Evolutionary conservation across 495 filamentous ascomycete genomes (phyloP).

Genomic region (Collariella sp.): DNA sequence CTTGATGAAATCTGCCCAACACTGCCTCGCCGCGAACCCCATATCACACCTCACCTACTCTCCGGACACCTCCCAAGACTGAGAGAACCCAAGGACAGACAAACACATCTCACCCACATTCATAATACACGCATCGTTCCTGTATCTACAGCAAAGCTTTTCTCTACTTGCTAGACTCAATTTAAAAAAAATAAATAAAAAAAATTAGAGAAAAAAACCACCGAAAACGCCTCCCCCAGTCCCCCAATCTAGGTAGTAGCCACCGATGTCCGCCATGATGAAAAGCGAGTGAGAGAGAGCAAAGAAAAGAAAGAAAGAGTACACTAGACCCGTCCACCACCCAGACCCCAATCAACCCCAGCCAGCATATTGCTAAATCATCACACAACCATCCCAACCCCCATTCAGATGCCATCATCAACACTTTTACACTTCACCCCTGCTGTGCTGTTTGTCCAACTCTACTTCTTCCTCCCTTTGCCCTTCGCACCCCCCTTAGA

Average conservation of each 20-base stretch:
- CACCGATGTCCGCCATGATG: not conserved
- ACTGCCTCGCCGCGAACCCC: too few relatives aligned
- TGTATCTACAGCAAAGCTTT: not conserved
- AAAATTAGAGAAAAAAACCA: too few relatives aligned
- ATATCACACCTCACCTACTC: not conserved
- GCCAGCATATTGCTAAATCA: slow-evolving; percentile 5
- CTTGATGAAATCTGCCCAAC: too few relatives aligned
- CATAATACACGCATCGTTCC: not conserved
- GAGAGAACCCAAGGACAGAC: too few relatives aligned
- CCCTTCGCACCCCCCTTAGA: slow-evolving; percentile 33
- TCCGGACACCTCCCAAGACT: too few relatives aligned
- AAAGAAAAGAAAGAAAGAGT: not conserved
- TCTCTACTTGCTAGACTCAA: not conserved
- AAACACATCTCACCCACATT: too few relatives aligned
- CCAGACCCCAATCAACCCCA: too few relatives aligned
- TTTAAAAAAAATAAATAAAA: too few relatives aligned
- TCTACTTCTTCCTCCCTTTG: slow-evolving; percentile 50
- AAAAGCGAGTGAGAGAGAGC: too few relatives aligned
- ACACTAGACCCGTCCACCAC: not conserved
- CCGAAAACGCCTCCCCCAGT: not conserved
- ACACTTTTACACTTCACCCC: not conserved
- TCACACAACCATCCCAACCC: too few relatives aligned
- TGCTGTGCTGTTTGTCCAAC: not conserved
- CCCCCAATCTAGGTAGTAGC: not conserved
- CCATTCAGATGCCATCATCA: too few relatives aligned